Conservation (phyloP, 202 grass and related monocot genomes). For the Elaeis oleifera region DNA sequence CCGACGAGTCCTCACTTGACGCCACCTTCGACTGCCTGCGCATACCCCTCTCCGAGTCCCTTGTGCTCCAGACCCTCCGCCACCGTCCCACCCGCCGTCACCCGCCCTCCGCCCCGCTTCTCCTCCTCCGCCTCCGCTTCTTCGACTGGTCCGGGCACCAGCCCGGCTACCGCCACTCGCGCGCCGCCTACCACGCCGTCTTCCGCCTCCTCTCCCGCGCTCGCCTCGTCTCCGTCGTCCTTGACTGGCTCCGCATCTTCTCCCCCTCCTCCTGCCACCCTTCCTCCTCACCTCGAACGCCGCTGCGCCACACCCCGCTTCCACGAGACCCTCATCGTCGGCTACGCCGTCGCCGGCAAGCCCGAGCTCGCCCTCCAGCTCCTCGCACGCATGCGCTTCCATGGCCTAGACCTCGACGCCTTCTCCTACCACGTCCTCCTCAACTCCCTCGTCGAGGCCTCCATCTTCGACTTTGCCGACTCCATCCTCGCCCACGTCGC, state of each 20-base stretch:
- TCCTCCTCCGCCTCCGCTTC: slow-evolving; percentile 72
- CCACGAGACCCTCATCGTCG: slow-evolving; percentile 68
- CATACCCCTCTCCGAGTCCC: slow-evolving; percentile 42
- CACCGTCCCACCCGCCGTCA: slow-evolving; percentile 30
- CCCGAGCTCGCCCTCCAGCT: slow-evolving; percentile 62
- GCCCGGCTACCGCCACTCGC: slow-evolving; percentile 49
- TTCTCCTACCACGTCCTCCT: slow-evolving; percentile 66
- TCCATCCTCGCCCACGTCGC: slow-evolving; percentile 32
- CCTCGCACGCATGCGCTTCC: slow-evolving; percentile 67
- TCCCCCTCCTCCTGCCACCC: slow-evolving; percentile 17
- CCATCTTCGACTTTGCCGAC: slow-evolving; percentile 35
- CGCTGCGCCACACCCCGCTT: slow-evolving; percentile 29
- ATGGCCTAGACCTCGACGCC: slow-evolving; percentile 47
- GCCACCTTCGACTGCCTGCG: slow-evolving; percentile 17
- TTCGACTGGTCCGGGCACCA: slow-evolving; percentile 80
- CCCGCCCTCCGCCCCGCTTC: slow-evolving; percentile 23
- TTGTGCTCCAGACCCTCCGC: slow-evolving; percentile 44
- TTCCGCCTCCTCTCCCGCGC: slow-evolving; percentile 49
- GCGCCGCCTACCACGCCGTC: slow-evolving; percentile 47
- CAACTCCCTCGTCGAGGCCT: slow-evolving; percentile 83
- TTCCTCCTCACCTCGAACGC: background rate
- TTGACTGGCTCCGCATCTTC: slow-evolving; percentile 87
- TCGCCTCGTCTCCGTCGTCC: slow-evolving; percentile 38
- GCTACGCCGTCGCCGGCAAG: slow-evolving; percentile 75
- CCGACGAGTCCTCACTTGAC: slow-evolving; percentile 35